Conservation (phyloP, 345 rosid species). For the Salix koriyanagi region DNA sequence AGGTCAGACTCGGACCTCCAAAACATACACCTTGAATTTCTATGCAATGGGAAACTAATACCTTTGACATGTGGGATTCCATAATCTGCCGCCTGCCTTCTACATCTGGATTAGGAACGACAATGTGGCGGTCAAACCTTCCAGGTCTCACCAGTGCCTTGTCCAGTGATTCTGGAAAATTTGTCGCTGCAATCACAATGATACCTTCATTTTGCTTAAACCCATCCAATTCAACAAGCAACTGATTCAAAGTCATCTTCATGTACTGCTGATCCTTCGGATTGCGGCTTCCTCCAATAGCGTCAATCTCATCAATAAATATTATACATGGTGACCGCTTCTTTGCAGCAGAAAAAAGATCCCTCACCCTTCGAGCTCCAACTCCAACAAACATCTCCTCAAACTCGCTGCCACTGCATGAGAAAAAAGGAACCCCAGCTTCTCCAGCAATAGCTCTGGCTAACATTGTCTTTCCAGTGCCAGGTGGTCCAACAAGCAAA, state of each 20-base stretch:
- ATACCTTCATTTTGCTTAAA: conserved; percentile 97
- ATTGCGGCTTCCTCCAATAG: conserved; percentile 93
- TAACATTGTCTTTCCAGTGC: conserved; percentile 96
- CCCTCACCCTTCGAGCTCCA: conserved; percentile 97
- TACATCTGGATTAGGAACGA: conserved; percentile 94
- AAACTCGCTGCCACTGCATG: conserved; percentile 98
- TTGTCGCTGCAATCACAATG: conserved; percentile 92
- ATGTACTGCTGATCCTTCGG: conserved; percentile 89
- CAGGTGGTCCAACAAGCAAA: conserved; percentile 95
- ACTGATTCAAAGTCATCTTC: conserved; percentile 96
- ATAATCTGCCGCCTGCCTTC: conserved; percentile 95
- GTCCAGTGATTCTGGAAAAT: conserved; percentile 90
- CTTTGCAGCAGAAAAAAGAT: conserved; percentile 99
- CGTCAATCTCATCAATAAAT: conserved; percentile 97
- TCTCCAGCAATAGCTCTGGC: conserved; percentile 99
- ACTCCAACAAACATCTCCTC: conserved; percentile 99
- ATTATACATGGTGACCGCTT: conserved; percentile 93
- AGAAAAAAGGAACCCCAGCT: conserved; percentile 98
- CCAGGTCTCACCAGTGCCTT: conserved; percentile 97
- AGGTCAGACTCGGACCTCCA: not conserved
- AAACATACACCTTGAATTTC: not conserved
- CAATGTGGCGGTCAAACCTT: conserved; percentile 84
- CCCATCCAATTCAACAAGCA: conserved; percentile 94
- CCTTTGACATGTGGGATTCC: conserved; percentile 98
- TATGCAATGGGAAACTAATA: conserved; percentile 23